Base-by-base conservation (phyloP, 257 asterid genomes). In the Ehretia macrophylla region DNA sequence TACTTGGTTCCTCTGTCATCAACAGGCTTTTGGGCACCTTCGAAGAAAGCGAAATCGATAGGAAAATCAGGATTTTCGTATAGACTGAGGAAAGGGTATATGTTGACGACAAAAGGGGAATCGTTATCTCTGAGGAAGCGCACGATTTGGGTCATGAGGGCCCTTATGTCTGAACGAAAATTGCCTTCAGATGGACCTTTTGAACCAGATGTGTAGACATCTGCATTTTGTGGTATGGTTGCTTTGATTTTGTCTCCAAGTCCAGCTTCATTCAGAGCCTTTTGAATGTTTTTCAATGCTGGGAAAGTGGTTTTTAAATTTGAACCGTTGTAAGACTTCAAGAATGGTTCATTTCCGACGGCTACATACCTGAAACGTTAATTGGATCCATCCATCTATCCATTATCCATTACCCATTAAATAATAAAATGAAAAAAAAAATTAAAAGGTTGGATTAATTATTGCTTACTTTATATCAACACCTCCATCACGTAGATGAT, bases 301-400 rank as follows among this genome's bases (percentile, higher is more conserved):
- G 98, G 96, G 14, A 80, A 81, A 0, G 55, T 71, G 4, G 84
- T 70, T 9, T 54, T 38, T 19, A 58, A 1, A 65, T 60, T 68
- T 21, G 88, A 56, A 8, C 96, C 94, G 16, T 87, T 83, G 69
- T 90, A 90, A 27, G 84, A 14, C 59, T 56, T 73, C 72, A 90
- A 51, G 70, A 90, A 87, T 0, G 98, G 98, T 68, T 90, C 98
- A 23, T 90, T 90, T 42, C 95, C 98, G 10, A 90, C 96, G 0
- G 96, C 96, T 17, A 90, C 72, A 11, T 75, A 77, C 75, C 98
- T 90, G 45, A 8, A 40, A 17, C n/a, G n/a, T n/a, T n/a, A n/a
- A n/a, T n/a, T n/a, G 22, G 8, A 49, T 49, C 16, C 19, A 18
- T 0, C 23, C 16, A n/a, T 49, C 11, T 16, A 18, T 3, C 11